These are phyloP conservation scores for Bolboschoenus planiculmis DNA, from an alignment of 176 grass and related monocot genomes.

Conservation along the genomic window DNA sequence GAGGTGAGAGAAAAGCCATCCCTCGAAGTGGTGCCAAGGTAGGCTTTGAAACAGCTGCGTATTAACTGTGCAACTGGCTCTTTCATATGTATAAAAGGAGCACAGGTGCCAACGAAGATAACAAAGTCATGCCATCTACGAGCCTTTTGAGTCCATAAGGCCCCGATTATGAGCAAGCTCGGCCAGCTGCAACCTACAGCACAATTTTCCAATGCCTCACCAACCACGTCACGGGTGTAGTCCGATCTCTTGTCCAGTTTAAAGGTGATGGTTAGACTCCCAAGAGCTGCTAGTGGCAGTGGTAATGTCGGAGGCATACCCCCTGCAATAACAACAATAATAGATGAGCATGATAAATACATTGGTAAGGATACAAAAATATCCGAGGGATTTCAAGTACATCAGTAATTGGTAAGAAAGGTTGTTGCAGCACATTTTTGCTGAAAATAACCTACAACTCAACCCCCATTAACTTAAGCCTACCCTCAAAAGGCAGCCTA, in stretches of 20 bases:
- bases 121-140: slow-evolving; percentile 62
- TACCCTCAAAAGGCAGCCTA: not conserved
- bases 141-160: slow-evolving; percentile 62
- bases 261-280: slow-evolving; percentile 63
- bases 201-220: slow-evolving; percentile 51
- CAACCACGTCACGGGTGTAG: slow-evolving; percentile 36
- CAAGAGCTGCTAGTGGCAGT: slow-evolving; percentile 60
- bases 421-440: not conserved
- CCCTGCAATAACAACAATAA: not conserved
- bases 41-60: slow-evolving; percentile 65
- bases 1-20: slow-evolving; percentile 24
- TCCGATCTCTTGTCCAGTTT: slow-evolving; percentile 50
- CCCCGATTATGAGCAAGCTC: slow-evolving; percentile 50
- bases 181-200: slow-evolving; percentile 56
- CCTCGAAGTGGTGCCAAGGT: slow-evolving; percentile 33
- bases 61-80: slow-evolving; percentile 50
- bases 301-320: slow-evolving; percentile 49
- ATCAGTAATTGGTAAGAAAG: not conserved
- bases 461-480: not conserved
- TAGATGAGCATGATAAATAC: not conserved
- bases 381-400: not conserved
- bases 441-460: not conserved
- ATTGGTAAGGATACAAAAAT: not conserved
- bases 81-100: slow-evolving; percentile 45
- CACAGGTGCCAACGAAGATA: slow-evolving; percentile 32